These are phyloP conservation scores for Allium fistulosum DNA, from an alignment of 106 monocot species.

Conservation along the genomic window DNA sequence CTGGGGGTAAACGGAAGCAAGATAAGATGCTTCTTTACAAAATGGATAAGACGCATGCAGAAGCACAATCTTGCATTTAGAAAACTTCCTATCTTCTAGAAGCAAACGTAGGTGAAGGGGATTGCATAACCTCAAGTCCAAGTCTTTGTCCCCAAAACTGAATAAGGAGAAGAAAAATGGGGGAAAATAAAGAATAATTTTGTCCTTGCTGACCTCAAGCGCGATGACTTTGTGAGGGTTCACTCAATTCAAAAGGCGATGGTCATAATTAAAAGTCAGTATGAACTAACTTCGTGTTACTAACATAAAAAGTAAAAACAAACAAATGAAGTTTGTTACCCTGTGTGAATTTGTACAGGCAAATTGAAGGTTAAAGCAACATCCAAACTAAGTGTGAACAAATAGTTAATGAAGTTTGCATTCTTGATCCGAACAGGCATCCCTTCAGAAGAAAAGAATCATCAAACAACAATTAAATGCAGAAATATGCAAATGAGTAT, in stretches of 20 bases:
- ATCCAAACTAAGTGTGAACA: slow-evolving; percentile 79
- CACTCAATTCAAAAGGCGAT: too few species aligned
- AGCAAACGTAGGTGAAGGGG: slow-evolving; percentile 80
- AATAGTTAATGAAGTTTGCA: slow-evolving; percentile 78
- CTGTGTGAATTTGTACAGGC: slow-evolving; percentile 96
- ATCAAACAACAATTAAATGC: neutral
- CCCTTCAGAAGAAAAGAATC: slow-evolving; percentile 34
- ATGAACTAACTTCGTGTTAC: too few species aligned
- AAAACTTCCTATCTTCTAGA: slow-evolving; percentile 82
- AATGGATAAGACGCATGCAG: slow-evolving; percentile 98
- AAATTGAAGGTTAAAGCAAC: slow-evolving; percentile 56
- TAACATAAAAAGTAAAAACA: too few species aligned
- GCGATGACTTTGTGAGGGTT: too few species aligned
- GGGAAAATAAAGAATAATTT: too few species aligned
- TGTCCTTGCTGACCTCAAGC: too few species aligned
- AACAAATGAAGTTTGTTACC: slow-evolving; percentile 32
- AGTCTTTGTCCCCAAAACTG: slow-evolving; percentile 97
- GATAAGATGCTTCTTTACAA: slow-evolving; percentile 96
- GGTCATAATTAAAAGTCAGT: too few species aligned
- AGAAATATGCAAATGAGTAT: too few species aligned
- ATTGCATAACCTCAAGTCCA: slow-evolving; percentile 74
- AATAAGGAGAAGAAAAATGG: neutral
- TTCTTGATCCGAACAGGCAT: slow-evolving; percentile 77
- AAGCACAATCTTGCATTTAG: slow-evolving; percentile 73
- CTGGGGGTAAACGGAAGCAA: slow-evolving; percentile 95